Conservation (phyloP, 140 eudicot genomes). For the Erigeron philadelphicus region DNA sequence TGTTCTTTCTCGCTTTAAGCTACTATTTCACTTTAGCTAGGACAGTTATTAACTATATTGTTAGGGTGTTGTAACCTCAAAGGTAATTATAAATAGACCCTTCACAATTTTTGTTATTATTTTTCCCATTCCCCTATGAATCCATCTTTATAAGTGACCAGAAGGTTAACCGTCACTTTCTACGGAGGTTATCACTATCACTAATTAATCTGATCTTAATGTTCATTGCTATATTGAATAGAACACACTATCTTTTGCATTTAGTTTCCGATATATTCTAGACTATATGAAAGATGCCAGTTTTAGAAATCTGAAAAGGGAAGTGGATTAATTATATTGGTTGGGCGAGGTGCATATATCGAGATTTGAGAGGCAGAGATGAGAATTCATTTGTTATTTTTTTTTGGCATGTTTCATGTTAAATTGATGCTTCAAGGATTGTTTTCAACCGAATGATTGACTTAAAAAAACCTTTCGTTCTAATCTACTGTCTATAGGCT, state of each 20-base stretch:
- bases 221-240: neutral
- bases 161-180: slow-evolving; percentile 8
- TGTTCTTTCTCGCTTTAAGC: slow-evolving; percentile 2
- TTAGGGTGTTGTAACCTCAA: slow-evolving; percentile 15
- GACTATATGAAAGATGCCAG: neutral
- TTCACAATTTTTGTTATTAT: neutral
- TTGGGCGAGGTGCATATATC: slow-evolving; percentile 20
- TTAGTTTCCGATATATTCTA: no score
- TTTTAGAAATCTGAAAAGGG: neutral
- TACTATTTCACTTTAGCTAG: slow-evolving; percentile 14
- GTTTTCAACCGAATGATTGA: neutral
- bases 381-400: neutral
- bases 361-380: slow-evolving; percentile 1
- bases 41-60: slow-evolving; percentile 9
- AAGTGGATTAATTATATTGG: neutral
- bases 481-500: slow-evolving; percentile 50
- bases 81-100: neutral
- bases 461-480: slow-evolving; percentile 23
- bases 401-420: neutral
- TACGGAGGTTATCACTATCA: neutral
- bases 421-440: slow-evolving; percentile 17
- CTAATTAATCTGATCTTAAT: neutral
- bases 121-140: neutral
- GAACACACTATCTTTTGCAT: neutral
- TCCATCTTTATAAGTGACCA: neutral